phyloP scores from a whole-genome alignment of 179 eudicot species.

The Silene noctiflora region DNA sequence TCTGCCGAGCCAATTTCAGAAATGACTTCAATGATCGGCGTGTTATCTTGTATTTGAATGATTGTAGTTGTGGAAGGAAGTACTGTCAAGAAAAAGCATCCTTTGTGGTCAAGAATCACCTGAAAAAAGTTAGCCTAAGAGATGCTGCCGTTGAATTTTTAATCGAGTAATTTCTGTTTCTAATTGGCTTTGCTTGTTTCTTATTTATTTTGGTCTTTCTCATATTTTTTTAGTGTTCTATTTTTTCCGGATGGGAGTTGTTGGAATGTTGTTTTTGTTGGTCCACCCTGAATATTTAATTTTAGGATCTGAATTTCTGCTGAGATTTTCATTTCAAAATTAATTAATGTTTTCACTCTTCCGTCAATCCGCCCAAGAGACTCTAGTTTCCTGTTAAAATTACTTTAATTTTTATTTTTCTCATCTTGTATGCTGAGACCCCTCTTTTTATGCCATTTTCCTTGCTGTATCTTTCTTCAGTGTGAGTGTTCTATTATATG shows the following conservation, averaged over 20 bases:
- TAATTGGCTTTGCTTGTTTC: neutral
- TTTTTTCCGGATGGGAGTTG: neutral
- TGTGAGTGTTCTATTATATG: too few relatives aligned
- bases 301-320: too few relatives aligned
- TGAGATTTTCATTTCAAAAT: neutral
- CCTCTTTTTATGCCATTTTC: too few relatives aligned
- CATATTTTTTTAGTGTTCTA: neutral
- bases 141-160: slow-evolving; percentile 75
- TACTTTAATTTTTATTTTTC: too few relatives aligned
- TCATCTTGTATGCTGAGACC: too few relatives aligned
- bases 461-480: too few relatives aligned
- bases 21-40: slow-evolving; percentile 69
- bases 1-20: slow-evolving; percentile 72
- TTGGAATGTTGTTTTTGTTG: neutral
- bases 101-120: slow-evolving; percentile 55
- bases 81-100: slow-evolving; percentile 85
- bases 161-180: slow-evolving; percentile 60
- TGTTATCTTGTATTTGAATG: slow-evolving; percentile 67
- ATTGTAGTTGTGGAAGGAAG: slow-evolving; percentile 76
- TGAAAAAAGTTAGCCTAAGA: slow-evolving; percentile 77
- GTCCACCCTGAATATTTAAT: too few relatives aligned
- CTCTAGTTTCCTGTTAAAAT: neutral
- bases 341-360: neutral
- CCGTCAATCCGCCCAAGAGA: neutral
- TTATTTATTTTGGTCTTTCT: neutral